Percentiles rank a stretch among this genome's conserved stretches.
Evolutionary conservation across 352 stramenopile species (phyloP).

Genomic region (Peronosclerospora sorghi): DNA sequence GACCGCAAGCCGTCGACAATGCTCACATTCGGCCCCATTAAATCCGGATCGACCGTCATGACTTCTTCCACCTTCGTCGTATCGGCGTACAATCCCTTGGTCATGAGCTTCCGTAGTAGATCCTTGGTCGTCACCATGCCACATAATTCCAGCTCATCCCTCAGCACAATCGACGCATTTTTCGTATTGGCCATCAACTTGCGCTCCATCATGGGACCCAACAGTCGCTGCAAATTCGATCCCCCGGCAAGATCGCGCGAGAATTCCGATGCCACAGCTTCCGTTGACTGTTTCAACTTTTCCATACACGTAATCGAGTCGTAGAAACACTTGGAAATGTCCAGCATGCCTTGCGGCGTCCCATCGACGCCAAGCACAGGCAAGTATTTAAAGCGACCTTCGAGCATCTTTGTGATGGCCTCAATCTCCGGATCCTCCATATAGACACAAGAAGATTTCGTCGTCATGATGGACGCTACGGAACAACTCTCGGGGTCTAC

Average conservation of each 20-base stretch:
- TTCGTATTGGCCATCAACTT: no score
- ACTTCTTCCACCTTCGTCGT: slow-evolving; percentile 72
- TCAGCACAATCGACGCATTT: slow-evolving; percentile 68
- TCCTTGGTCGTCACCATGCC: no score
- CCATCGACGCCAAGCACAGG: slow-evolving; percentile 75
- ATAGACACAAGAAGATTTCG: slow-evolving; percentile 63
- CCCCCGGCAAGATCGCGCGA: slow-evolving; percentile 59
- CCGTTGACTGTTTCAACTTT: slow-evolving; percentile 76
- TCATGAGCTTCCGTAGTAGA: no score
- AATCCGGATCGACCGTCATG: slow-evolving; percentile 80
- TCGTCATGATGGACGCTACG: slow-evolving; percentile 78
- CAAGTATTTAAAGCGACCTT: slow-evolving; percentile 82
- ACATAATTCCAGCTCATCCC: slow-evolving; percentile 43
- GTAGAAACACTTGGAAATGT: slow-evolving; percentile 85
- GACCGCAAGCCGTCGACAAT: no score
- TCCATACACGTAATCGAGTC: slow-evolving; percentile 83
- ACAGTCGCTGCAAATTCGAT: slow-evolving; percentile 56
- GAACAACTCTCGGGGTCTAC: slow-evolving; percentile 71
- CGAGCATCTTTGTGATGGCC: slow-evolving; percentile 84
- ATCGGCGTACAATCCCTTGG: slow-evolving; percentile 59
- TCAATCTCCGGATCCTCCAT: no score
- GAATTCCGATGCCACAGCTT: slow-evolving; percentile 67
- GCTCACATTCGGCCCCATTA: no score
- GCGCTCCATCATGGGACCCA: slow-evolving; percentile 84
- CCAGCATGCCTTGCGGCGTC: no score